Conservation (phyloP, 441 rosid genomes). For the Populus tomentosa region DNA sequence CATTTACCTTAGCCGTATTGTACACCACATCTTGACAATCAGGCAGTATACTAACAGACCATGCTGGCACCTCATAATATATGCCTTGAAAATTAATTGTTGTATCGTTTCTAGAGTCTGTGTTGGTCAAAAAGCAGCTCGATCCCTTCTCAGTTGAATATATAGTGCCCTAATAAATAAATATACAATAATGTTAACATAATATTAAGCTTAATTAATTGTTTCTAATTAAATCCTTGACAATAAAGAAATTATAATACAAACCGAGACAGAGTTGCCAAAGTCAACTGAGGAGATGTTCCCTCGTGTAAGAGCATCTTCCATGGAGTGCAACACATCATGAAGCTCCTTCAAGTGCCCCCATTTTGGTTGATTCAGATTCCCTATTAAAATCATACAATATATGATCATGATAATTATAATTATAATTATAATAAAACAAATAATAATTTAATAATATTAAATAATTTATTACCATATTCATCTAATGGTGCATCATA, state of each 20-base stretch:
- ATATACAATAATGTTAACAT: background rate
- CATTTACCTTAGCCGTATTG: conserved; percentile 52
- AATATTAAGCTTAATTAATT: background rate
- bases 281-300: background rate
- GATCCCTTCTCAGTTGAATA: conserved; percentile 36
- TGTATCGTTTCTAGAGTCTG: conserved; percentile 33
- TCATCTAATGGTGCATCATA: conserved; percentile 97
- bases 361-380: conserved; percentile 83
- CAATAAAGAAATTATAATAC: background rate
- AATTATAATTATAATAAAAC: too few species aligned
- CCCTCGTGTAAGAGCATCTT: background rate
- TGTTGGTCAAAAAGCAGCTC: conserved; percentile 52
- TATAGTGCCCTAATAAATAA: conserved; percentile 33
- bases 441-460: too few species aligned
- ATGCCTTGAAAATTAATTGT: conserved; percentile 28
- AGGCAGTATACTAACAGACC: conserved; percentile 60
- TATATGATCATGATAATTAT: too few species aligned
- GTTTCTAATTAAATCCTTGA: too few species aligned
- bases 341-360: conserved; percentile 95
- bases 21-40: conserved; percentile 42
- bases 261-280: background rate
- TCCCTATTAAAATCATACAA: conserved; percentile 34
- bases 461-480: conserved; percentile 46
- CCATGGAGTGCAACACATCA: conserved; percentile 27
- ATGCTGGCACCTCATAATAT: conserved; percentile 39